phyloP scores from a whole-genome alignment of 345 rosid genomes.

The Erucastrum elatum region DNA sequence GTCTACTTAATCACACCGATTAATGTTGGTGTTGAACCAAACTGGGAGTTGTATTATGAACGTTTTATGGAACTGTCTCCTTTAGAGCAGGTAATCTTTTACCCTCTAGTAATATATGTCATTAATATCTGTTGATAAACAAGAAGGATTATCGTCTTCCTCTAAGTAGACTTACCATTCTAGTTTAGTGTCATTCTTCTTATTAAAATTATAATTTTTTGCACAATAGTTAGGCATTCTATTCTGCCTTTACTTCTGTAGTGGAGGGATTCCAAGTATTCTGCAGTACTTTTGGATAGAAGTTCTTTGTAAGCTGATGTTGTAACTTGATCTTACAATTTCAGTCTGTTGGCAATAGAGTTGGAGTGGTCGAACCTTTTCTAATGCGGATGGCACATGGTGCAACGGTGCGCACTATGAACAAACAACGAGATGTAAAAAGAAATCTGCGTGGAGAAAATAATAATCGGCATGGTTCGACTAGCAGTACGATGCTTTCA shows the following conservation, averaged over 20 bases:
- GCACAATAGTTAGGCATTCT: not conserved
- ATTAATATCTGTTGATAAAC: not conserved
- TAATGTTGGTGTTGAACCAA: constrained; percentile 92
- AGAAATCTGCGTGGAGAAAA: constrained; percentile 49
- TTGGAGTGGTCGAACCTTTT: constrained; percentile 91
- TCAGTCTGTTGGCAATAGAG: constrained; percentile 96
- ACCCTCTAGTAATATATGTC: constrained; percentile 5
- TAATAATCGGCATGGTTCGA: constrained; percentile 44
- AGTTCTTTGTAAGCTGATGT: constrained; percentile 16
- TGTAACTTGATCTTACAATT: constrained; percentile 29
- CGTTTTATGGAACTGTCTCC: constrained; percentile 85
- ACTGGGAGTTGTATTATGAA: constrained; percentile 91
- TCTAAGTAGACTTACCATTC: not conserved
- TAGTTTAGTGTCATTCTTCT: constrained; percentile 9
- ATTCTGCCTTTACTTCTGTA: not conserved
- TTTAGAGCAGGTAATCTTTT: constrained; percentile 74
- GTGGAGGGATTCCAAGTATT: not conserved
- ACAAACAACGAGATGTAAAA: constrained; percentile 44
- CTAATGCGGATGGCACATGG: constrained; percentile 99
- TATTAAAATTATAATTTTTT: not conserved
- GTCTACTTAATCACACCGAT: constrained; percentile 90
- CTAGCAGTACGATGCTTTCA: constrained; percentile 51
- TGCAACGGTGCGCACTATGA: constrained; percentile 60
- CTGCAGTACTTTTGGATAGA: constrained; percentile 9
- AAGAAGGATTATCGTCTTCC: constrained; percentile 13